Evolutionary conservation across 306 rosid genomes (phyloP).

Genomic region (Glycine latifolia): DNA sequence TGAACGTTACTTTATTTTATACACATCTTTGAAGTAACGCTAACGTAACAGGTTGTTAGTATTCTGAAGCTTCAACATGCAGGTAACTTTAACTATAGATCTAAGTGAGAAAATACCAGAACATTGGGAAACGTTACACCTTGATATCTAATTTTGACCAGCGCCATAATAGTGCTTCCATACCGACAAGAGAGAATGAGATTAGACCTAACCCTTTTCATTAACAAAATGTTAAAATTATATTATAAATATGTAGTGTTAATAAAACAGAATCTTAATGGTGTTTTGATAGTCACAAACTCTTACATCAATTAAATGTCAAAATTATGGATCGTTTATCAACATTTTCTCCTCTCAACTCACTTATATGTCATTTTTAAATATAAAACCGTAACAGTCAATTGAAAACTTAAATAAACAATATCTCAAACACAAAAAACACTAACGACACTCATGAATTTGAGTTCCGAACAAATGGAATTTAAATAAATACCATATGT

Average conservation of each 20-base stretch:
- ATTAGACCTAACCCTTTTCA: conserved; percentile 34
- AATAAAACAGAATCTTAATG: background rate
- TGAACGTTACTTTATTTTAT: conserved; percentile 2
- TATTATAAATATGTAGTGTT: background rate
- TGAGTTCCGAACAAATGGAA: background rate
- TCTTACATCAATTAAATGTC: too few species aligned
- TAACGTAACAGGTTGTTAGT: conserved; percentile 29
- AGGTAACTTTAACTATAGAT: background rate
- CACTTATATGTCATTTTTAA: too few species aligned
- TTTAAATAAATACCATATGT: background rate
- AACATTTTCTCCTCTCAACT: too few species aligned
- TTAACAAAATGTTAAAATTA: background rate
- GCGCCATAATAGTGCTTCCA: conserved; percentile 28
- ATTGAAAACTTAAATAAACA: too few species aligned
- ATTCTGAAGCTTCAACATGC: conserved; percentile 16
- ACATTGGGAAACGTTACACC: conserved; percentile 38
- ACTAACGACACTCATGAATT: too few species aligned
- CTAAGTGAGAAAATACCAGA: conserved; percentile 26
- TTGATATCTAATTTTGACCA: conserved; percentile 32
- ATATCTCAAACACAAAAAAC: too few species aligned
- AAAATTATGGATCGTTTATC: too few species aligned
- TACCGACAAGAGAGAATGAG: conserved; percentile 21
- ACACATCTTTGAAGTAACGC: conserved; percentile 36
- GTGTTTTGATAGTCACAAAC: too few species aligned
- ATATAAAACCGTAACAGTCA: too few species aligned